Base-by-base conservation (phyloP, 1,284 basidiomycete species). In the Mycena sp. region DNA sequence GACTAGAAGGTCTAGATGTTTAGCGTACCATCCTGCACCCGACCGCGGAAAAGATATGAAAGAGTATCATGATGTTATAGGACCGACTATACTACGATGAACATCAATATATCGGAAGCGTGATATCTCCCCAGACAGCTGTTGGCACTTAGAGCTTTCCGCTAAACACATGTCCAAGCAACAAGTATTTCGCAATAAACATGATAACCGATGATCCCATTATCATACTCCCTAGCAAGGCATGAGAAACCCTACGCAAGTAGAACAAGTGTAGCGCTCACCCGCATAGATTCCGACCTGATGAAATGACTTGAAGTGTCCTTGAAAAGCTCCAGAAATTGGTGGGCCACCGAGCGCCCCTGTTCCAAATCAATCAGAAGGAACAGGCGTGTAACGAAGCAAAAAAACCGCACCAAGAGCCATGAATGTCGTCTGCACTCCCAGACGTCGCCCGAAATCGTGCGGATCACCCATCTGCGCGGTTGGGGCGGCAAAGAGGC, bases 401-500 rank as follows among this genome's bases (percentile, higher is more conserved):
- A 26, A 11, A 5, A 6, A 37, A 37, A 23, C 23, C 49, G 19
- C 46, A 40, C 67, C 65, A n/a, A 77, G 35, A 17, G 77, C 73
- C 19, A 80, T 51, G 23, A 85, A 66, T 5, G 79, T 84, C 64
- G 84, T 73, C 51, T 79, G 78, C 74, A 87, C 78, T 2, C 85
- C 84, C 3, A 77, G 73, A 14, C 85, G 79, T 26, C 80, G 74
- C 14, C 85, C 85, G 7, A 85, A 77, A 61, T 86, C 82, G 4
- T 71, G 72, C 1, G 76, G 70, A 0, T 76, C 75, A 3, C 86
- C 85, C 76, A 87, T 78, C 10, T 74, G 68, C 11, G 84, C 78
- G 28, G 79, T 71, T 5, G 85, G 85, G 2, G 74, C 67, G 0
- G 77, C 63, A 28, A 84, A 63, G 30, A 85, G 74, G 1, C 79